Evolutionary conservation across 2,329 filamentous ascomycete species (phyloP).

Genomic region (Pseudonectria buxi): DNA sequence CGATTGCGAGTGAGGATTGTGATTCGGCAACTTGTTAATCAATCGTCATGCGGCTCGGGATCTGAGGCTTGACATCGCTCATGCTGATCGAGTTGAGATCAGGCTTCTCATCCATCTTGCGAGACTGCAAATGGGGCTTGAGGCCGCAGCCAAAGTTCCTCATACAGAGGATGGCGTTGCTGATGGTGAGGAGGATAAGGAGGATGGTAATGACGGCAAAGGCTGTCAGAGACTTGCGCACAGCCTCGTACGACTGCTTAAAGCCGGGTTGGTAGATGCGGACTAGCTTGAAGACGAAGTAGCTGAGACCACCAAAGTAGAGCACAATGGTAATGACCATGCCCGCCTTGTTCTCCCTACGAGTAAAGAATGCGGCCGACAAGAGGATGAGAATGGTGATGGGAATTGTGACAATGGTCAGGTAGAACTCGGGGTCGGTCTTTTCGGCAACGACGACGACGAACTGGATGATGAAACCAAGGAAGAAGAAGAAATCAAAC

Average conservation of each 20-base stretch:
- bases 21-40: conserved; percentile 35
- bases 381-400: conserved; percentile 86
- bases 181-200: conserved; percentile 80
- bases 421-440: conserved; percentile 67
- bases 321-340: conserved; percentile 74
- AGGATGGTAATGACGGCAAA: conserved; percentile 92
- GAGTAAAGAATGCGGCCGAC: conserved; percentile 76
- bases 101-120: conserved; percentile 45
- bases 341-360: conserved; percentile 71
- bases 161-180: conserved; percentile 80
- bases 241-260: conserved; percentile 61
- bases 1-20: conserved; percentile 5
- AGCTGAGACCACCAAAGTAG: conserved; percentile 82
- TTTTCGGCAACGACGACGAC: conserved; percentile 76
- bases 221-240: conserved; percentile 78
- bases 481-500: conserved; percentile 99
- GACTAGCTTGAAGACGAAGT: conserved; percentile 97
- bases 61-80: conserved; percentile 49
- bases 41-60: conserved; percentile 55
- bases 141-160: conserved; percentile 85
- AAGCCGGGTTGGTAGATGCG: conserved; percentile 76
- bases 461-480: conserved; percentile 97
- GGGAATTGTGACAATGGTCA: conserved; percentile 85
- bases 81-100: conserved; percentile 50
- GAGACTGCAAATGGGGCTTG: conserved; percentile 71